Percentiles rank a stretch among this genome's conserved stretches.
phyloP scores from a whole-genome alignment of 192 early-diverging fungal species.

The Endogone sp. region DNA sequence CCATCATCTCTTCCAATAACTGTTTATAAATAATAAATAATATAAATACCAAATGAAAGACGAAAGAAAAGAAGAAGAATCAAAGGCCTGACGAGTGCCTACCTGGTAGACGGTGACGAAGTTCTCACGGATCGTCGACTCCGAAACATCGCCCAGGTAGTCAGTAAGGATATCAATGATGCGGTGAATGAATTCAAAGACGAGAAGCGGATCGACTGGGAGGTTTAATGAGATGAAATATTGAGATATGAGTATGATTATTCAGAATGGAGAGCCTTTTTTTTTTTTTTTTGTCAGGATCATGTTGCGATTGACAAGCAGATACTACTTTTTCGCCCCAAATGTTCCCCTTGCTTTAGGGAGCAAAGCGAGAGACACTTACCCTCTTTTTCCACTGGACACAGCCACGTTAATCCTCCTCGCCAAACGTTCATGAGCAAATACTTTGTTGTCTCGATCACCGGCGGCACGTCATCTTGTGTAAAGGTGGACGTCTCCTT shows the following conservation, averaged over 20 bases:
- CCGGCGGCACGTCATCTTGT: conserved; percentile 56
- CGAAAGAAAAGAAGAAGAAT: conserved; percentile 3
- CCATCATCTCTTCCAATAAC: conserved; percentile 92
- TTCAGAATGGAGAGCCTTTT: neutral
- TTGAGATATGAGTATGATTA: neutral
- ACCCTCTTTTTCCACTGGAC: conserved; percentile 74
- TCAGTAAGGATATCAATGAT: conserved; percentile 74
- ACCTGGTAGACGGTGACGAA: conserved; percentile 89
- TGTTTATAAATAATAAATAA: too few relatives aligned
- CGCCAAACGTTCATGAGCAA: conserved; percentile 67
- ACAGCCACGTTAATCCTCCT: conserved; percentile 70
- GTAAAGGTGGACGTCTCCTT: conserved; percentile 29
- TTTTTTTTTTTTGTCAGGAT: neutral
- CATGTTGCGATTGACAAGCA: conserved; percentile 2
- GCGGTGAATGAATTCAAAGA: conserved; percentile 83
- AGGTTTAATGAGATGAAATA: neutral
- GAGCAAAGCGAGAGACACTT: conserved; percentile 1
- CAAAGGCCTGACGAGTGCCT: too few relatives aligned
- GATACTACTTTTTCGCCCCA: too few relatives aligned
- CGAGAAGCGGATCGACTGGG: conserved; percentile 72
- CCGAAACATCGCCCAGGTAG: conserved; percentile 82
- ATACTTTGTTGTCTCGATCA: conserved; percentile 58
- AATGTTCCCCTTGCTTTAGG: neutral
- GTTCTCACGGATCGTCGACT: conserved; percentile 84
- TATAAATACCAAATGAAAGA: neutral